Conservation (phyloP, 2,329 filamentous ascomycete genomes). For the Coniella vitis region DNA sequence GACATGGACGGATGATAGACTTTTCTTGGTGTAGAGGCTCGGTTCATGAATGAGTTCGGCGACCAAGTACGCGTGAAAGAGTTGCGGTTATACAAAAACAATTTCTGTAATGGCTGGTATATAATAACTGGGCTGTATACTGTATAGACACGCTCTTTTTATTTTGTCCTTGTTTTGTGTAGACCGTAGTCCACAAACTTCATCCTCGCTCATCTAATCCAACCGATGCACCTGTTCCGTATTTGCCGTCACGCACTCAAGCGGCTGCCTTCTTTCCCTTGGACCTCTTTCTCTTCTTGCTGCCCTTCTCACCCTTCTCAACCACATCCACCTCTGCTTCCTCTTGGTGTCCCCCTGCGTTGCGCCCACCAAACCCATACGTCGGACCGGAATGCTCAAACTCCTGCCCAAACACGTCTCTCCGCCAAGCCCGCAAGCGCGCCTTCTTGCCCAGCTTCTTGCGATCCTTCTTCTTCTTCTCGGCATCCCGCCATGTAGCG, state of each 20-base stretch:
- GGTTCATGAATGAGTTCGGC: too few relatives aligned
- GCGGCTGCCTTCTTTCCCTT: conserved; percentile 30
- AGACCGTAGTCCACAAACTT: too few relatives aligned
- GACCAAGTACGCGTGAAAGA: too few relatives aligned
- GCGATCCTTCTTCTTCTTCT: conserved; percentile 84
- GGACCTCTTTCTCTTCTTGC: conserved; percentile 28
- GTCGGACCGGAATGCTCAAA: conserved; percentile 51
- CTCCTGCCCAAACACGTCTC: conserved; percentile 55
- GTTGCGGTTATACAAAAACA: too few relatives aligned
- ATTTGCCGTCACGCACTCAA: not conserved
- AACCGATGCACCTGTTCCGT: too few relatives aligned
- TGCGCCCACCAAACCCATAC: conserved; percentile 47
- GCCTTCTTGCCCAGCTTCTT: conserved; percentile 92
- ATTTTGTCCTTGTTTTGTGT: too few relatives aligned
- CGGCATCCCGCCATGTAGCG: conserved; percentile 76
- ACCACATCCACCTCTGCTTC: conserved; percentile 24
- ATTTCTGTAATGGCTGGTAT: too few relatives aligned
- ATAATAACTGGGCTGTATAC: too few relatives aligned
- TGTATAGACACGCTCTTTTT: too few relatives aligned
- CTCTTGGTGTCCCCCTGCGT: conserved; percentile 21
- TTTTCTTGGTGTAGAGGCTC: too few relatives aligned
- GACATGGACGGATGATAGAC: too few relatives aligned
- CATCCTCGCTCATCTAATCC: too few relatives aligned
- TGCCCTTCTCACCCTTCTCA: conserved; percentile 22
- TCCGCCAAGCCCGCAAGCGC: conserved; percentile 76